Conservation (phyloP, 768 basidiomycete genomes). For the Phlegmacium glaucopus region DNA sequence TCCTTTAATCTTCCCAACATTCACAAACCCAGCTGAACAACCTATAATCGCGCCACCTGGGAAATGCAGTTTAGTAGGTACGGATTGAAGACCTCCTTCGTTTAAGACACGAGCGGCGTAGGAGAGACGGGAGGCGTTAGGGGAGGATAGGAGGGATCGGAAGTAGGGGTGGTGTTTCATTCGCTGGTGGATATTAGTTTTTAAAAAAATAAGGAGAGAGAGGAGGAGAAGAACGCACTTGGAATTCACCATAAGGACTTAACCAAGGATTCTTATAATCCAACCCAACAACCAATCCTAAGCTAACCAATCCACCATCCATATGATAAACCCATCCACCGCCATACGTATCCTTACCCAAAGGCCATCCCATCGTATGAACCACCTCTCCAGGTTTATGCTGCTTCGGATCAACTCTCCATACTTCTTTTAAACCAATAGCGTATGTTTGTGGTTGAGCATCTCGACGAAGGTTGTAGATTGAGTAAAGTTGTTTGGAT, state of each 20-base stretch:
- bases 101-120: constrained; percentile 90
- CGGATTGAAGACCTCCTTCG: constrained; percentile 91
- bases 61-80: constrained; percentile 73
- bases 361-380: constrained; percentile 93
- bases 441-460: constrained; percentile 92
- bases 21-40: constrained; percentile 94
- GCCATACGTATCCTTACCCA: constrained; percentile 81
- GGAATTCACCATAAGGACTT: constrained; percentile 89
- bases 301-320: constrained; percentile 83
- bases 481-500: constrained; percentile 71
- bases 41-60: constrained; percentile 95
- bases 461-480: constrained; percentile 69
- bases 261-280: constrained; percentile 95
- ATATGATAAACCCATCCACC: constrained; percentile 97
- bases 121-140: constrained; percentile 65
- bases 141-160: constrained; percentile 70
- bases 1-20: constrained; percentile 97
- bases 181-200: constrained; percentile 27
- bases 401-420: constrained; percentile 69
- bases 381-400: constrained; percentile 79
- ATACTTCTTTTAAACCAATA: constrained; percentile 95
- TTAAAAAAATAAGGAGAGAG: background rate
- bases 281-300: constrained; percentile 90
- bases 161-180: constrained; percentile 99
- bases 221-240: constrained; percentile 46